These are phyloP conservation scores for Chamaecyparis obtusa DNA, from an alignment of 75 land plant species.

Conservation along the genomic window DNA sequence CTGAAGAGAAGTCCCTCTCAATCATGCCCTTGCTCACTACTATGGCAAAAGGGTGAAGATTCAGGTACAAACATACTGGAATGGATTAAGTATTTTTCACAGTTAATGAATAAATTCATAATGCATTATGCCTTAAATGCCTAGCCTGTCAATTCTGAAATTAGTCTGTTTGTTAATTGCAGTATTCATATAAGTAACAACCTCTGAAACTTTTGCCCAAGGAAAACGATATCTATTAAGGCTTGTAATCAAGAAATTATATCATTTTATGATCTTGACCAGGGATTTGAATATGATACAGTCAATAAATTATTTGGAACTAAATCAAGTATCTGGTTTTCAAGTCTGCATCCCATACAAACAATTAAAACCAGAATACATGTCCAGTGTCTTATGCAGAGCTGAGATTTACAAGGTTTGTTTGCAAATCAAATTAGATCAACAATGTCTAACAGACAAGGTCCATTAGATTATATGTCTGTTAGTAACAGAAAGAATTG, in stretches of 20 bases:
- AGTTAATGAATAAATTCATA: neutral
- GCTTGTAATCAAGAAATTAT: neutral
- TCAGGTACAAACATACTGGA: neutral
- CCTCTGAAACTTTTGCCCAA: neutral
- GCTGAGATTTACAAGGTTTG: neutral
- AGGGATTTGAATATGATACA: neutral
- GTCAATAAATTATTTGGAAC: neutral
- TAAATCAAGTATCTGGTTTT: neutral
- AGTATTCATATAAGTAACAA: neutral
- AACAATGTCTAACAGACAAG: neutral
- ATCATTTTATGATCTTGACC: neutral
- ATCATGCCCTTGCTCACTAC: neutral
- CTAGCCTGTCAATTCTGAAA: neutral
- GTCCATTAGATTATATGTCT: conserved; percentile 3
- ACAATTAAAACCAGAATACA: neutral
- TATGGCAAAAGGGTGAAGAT: neutral
- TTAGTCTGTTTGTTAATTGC: neutral
- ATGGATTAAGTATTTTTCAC: neutral
- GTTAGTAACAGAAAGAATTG: neutral
- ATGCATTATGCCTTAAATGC: neutral
- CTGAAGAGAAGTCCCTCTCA: neutral
- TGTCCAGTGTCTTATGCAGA: neutral
- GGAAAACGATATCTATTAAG: neutral
- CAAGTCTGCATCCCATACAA: neutral
- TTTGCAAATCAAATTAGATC: conserved; percentile 6